Evolutionary conservation across 768 basidiomycete species (phyloP).

Genomic region (Tricholoma sp.): DNA sequence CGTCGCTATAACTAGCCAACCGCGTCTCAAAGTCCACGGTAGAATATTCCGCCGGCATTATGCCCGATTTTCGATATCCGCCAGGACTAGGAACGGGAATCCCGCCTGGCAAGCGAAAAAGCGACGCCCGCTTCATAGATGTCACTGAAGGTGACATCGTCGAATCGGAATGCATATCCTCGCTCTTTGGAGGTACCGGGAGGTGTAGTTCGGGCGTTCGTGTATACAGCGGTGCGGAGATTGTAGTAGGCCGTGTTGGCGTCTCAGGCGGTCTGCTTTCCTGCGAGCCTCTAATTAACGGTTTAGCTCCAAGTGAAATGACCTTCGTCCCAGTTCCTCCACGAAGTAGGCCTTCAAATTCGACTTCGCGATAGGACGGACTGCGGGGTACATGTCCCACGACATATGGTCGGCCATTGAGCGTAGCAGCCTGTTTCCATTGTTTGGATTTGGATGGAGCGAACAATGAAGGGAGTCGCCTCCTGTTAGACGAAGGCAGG

Average conservation of each 20-base stretch:
- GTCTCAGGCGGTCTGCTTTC: slow-evolving; percentile 10
- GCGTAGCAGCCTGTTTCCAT: slow-evolving; percentile 80
- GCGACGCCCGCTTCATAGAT: slow-evolving; percentile 37
- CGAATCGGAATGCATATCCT: slow-evolving; percentile 31
- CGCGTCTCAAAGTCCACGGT: slow-evolving; percentile 81
- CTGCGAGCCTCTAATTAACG: slow-evolving; percentile 17
- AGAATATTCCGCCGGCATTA: slow-evolving; percentile 72
- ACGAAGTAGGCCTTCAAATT: slow-evolving; percentile 73
- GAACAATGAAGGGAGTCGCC: slow-evolving; percentile 69
- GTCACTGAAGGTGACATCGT: slow-evolving; percentile 23
- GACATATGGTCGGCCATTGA: slow-evolving; percentile 76
- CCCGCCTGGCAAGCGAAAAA: slow-evolving; percentile 54
- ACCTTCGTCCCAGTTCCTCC: slow-evolving; percentile 44
- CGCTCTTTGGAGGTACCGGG: slow-evolving; percentile 24
- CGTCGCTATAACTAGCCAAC: slow-evolving; percentile 58
- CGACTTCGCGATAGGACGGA: slow-evolving; percentile 56
- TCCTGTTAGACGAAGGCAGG: slow-evolving; percentile 42
- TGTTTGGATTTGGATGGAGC: slow-evolving; percentile 49
- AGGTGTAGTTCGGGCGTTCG: slow-evolving; percentile 16
- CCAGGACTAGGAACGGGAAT: slow-evolving; percentile 53
- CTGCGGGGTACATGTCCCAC: slow-evolving; percentile 52
- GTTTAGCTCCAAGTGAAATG: slow-evolving; percentile 29
- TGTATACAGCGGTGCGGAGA: slow-evolving; percentile 16
- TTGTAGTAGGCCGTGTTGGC: slow-evolving; percentile 14
- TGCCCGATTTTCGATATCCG: slow-evolving; percentile 39